phyloP scores from a whole-genome alignment of 2,329 filamentous ascomycete species.

The Tolypocladium capitatum region DNA sequence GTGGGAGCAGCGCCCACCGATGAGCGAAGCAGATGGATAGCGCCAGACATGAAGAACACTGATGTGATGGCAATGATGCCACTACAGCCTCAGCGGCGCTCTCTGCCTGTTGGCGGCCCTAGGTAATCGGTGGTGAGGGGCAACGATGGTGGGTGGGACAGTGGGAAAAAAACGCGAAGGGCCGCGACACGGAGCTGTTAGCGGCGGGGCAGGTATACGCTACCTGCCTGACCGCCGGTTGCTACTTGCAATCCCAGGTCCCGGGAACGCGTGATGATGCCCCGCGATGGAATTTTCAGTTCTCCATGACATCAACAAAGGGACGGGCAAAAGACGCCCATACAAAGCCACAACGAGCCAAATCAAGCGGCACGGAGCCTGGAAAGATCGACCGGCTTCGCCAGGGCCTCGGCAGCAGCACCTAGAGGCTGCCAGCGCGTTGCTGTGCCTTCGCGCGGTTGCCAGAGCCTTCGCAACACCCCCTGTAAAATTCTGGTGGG shows the following conservation, averaged over 20 bases:
- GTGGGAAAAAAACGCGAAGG: constrained; percentile 7
- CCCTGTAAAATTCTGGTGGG: constrained; percentile 22
- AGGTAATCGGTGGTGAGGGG: too few relatives aligned
- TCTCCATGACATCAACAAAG: constrained; percentile 17
- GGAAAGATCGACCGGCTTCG: not conserved
- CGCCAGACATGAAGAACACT: too few relatives aligned
- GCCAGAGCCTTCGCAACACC: constrained; percentile 21
- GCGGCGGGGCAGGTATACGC: constrained; percentile 5
- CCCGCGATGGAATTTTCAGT: constrained; percentile 18
- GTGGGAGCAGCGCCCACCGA: not conserved
- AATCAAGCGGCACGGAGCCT: not conserved
- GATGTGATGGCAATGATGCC: too few relatives aligned
- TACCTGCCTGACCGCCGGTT: constrained; percentile 3
- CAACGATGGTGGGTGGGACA: not conserved
- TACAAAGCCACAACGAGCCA: not conserved
- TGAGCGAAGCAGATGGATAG: too few relatives aligned
- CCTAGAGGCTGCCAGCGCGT: constrained; percentile 9
- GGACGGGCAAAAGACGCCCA: constrained; percentile 1
- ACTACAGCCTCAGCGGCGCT: not conserved
- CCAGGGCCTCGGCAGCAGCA: constrained; percentile 2
- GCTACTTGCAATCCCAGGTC: constrained; percentile 4
- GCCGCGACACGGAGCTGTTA: not conserved
- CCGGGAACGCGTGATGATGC: constrained; percentile 10
- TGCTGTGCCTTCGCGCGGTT: constrained; percentile 12
- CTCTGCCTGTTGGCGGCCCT: too few relatives aligned